phyloP scores from a whole-genome alignment of 176 grass and related monocot species.

The Hsuehochloa calcarea region DNA sequence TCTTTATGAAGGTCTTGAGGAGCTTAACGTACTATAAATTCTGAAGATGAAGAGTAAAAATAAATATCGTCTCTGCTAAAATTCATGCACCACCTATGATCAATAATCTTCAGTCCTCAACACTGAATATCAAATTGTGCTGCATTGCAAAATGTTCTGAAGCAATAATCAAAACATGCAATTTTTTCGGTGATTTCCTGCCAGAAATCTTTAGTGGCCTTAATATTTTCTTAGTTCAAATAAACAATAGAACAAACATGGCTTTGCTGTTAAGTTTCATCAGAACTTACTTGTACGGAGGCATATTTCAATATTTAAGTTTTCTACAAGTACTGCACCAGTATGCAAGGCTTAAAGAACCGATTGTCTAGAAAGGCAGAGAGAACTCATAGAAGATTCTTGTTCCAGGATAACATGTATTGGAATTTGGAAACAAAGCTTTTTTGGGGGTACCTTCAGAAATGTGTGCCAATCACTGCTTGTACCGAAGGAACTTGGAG shows the following conservation, averaged over 20 bases:
- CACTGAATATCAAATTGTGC: background rate
- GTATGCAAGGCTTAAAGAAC: background rate
- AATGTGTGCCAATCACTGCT: slow-evolving; percentile 82
- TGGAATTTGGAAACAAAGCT: background rate
- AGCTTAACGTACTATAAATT: background rate
- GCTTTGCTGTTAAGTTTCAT: background rate
- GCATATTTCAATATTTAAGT: background rate
- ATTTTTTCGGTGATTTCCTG: slow-evolving; percentile 1
- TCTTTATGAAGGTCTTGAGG: background rate
- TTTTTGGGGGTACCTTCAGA: slow-evolving; percentile 59
- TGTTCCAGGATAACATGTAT: slow-evolving; percentile 22
- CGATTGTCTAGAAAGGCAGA: background rate
- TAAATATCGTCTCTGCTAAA: background rate
- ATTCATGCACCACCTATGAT: background rate
- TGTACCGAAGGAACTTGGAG: slow-evolving; percentile 77
- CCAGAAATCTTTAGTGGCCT: background rate
- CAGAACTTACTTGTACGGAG: background rate
- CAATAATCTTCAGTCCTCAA: slow-evolving; percentile 20
- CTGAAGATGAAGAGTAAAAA: background rate
- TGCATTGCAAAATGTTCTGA: slow-evolving; percentile 5
- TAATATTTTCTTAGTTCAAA: slow-evolving; percentile 7
- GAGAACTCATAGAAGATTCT: background rate
- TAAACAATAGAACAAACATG: background rate
- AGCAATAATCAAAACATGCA: slow-evolving; percentile 11
- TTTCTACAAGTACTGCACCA: background rate